These are phyloP conservation scores for Wickerhamiella shivajii DNA, from an alignment of 805 yeast genomes.

Conservation along the genomic window DNA sequence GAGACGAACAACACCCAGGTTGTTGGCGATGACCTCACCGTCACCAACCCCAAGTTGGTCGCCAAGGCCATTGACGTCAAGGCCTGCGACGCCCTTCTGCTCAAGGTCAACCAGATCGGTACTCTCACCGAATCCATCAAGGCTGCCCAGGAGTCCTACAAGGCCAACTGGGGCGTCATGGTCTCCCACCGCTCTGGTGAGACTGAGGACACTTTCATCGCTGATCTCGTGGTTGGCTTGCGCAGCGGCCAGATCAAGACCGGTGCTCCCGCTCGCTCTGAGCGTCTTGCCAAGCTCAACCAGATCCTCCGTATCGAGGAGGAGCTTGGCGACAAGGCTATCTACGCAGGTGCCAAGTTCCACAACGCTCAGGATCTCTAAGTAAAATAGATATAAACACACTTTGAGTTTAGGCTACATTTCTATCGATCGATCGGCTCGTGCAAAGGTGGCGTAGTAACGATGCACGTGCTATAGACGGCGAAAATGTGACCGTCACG, in stretches of 20 bases:
- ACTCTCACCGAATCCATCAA: constrained; percentile 88
- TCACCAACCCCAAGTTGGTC: constrained; percentile 90
- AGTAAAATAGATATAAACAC: constrained; percentile 9
- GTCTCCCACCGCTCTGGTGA: constrained; percentile 99
- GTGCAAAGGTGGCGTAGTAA: too few species aligned
- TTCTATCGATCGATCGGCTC: too few species aligned
- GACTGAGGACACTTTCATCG: constrained; percentile 97
- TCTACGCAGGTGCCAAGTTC: constrained; percentile 90
- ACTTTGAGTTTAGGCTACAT: too few species aligned
- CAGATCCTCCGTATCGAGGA: constrained; percentile 97
- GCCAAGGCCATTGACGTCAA: constrained; percentile 92
- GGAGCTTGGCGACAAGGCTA: constrained; percentile 94
- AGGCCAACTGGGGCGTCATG: constrained; percentile 99
- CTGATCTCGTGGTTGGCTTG: constrained; percentile 94
- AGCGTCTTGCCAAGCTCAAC: constrained; percentile 98
- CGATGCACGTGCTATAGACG: too few species aligned
- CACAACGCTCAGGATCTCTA: constrained; percentile 34
- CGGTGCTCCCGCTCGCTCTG: constrained; percentile 99
- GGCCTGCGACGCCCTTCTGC: constrained; percentile 84
- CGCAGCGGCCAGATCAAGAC: constrained; percentile 98
- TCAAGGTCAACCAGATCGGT: constrained; percentile 99
- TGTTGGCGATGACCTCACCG: constrained; percentile 97
- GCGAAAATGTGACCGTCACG: too few species aligned
- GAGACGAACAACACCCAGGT: constrained; percentile 57
- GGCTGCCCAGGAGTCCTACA: constrained; percentile 91